phyloP scores from a whole-genome alignment of 1,139 yeast genomes.

The Entelexis paramagnoliae region DNA sequence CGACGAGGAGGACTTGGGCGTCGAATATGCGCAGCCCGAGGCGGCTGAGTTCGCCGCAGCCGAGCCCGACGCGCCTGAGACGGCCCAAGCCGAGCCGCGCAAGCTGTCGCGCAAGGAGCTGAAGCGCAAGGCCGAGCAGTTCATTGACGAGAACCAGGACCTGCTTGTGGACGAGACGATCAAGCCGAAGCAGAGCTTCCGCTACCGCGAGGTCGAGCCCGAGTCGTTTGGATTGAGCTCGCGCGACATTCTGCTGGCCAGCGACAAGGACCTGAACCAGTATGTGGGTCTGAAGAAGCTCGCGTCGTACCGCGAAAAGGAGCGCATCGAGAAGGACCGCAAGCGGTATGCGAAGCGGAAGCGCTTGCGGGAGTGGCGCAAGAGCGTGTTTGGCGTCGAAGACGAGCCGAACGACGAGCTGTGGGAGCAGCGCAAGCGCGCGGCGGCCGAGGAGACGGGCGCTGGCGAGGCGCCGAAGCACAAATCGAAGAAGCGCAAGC shows the following conservation, averaged over 20 bases:
- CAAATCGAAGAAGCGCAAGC: conserved; percentile 10
- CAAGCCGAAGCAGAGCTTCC: conserved; percentile 52
- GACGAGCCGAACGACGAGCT: conserved; percentile 43
- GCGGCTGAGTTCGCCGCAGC: conserved; percentile 22
- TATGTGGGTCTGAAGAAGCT: conserved; percentile 82
- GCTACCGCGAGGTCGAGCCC: conserved; percentile 90
- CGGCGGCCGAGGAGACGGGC: conserved; percentile 11
- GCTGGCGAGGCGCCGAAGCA: conserved; percentile 3
- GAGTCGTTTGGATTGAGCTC: conserved; percentile 81
- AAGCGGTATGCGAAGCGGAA: conserved; percentile 75
- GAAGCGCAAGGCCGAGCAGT: conserved; percentile 57
- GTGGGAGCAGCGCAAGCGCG: conserved; percentile 24
- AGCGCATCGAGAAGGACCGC: conserved; percentile 63
- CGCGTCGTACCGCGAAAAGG: conserved; percentile 82
- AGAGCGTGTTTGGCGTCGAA: conserved; percentile 59
- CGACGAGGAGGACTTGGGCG: conserved; percentile 7
- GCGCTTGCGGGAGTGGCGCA: conserved; percentile 82
- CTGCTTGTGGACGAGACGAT: conserved; percentile 28
- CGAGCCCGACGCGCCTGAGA: not conserved
- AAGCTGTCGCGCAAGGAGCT: conserved; percentile 52
- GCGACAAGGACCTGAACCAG: conserved; percentile 72
- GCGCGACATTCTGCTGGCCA: conserved; percentile 82
- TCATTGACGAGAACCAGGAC: conserved; percentile 48
- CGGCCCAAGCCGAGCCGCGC: conserved; percentile 22
- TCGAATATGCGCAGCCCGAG: not conserved